Percentiles rank a stretch among this genome's conserved stretches.
Conservation (phyloP, 495 filamentous ascomycete genomes). For the Tirmania nivea region DNA sequence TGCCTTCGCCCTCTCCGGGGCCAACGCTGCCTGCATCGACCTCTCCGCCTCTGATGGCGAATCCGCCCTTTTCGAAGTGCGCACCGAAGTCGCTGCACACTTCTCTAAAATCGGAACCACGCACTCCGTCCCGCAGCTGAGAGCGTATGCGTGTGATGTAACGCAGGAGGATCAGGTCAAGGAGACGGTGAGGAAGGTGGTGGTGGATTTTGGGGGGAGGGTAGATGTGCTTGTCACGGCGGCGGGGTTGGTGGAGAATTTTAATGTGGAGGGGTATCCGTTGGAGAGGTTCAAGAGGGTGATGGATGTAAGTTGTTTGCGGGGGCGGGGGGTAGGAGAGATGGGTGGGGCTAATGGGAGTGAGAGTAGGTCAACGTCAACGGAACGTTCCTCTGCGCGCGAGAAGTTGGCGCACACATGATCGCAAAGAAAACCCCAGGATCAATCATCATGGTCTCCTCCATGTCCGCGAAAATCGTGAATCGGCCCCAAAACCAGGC, state of each 20-base stretch:
- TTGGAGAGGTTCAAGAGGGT: slow-evolving; percentile 75
- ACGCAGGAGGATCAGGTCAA: slow-evolving; percentile 18
- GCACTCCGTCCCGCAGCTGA: slow-evolving; percentile 41
- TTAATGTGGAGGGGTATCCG: slow-evolving; percentile 70
- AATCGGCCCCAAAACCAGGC: slow-evolving; percentile 81
- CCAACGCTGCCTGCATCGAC: slow-evolving; percentile 1
- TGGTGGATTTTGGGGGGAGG: slow-evolving; percentile 40
- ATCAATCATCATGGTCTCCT: slow-evolving; percentile 84
- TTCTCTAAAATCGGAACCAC: slow-evolving; percentile 24
- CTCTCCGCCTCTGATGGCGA: slow-evolving; percentile 1
- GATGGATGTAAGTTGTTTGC: slow-evolving; percentile 64
- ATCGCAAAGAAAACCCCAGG: slow-evolving; percentile 60
- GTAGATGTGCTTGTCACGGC: slow-evolving; percentile 89
- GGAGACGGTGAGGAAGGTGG: background rate
- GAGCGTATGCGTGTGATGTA: slow-evolving; percentile 45
- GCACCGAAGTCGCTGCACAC: background rate
- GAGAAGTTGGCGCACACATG: slow-evolving; percentile 64
- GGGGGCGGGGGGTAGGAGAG: background rate
- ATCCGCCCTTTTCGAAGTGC: background rate
- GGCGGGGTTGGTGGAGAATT: slow-evolving; percentile 91
- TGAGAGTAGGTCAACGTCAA: background rate
- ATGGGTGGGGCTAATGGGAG: no score
- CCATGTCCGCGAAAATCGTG: slow-evolving; percentile 81
- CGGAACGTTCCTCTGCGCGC: slow-evolving; percentile 40
- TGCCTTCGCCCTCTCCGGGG: background rate